Evolutionary conservation across 1,139 yeast genomes (phyloP), one percentile per base, ranked within the genome.

Genomic region (Nakaseomyces nivariensis): DNA sequence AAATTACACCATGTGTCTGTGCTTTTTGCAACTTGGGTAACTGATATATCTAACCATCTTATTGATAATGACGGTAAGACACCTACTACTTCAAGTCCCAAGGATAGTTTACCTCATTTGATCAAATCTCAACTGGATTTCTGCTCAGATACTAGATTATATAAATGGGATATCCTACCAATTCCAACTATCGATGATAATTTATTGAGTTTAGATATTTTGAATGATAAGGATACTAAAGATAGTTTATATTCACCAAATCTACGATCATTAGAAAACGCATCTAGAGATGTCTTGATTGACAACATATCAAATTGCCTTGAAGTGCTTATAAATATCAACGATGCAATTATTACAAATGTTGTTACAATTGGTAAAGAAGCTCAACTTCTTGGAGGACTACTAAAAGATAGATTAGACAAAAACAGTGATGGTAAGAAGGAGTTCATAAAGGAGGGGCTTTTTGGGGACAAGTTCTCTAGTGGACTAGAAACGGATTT

Each of bases 401-500:
- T 54, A 22, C 43, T 66, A 33, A 55, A 59, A 24, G 48, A 56
- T 13, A 54, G 61, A 17, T 37, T 61, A 8, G 52, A 54, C 5
- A 37, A 42, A 26, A 37, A 50, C 3, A 52, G 52, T 13, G 50
- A 49, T 24, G 51, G 49, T 4, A 56, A 55, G 11, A 56, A 58
- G 8, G 24, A 37, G 13, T 60, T 63, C 46, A 54, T 61, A 25
- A 55, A 56, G 29, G 62, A 60, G 3, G 52, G 64, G 1, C 49
- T 63, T 9, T 63, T 60, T 50, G 67, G 68, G 4, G 67, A 66
- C 2, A 64, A 63, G 47, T 52, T 54, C 6, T 67, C 67, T 49
- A 71, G 72, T 52, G 67, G 66, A 46, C 56, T 69, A 49, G 69
- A 71, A 47, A 68, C 68, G 38, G 87, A 84, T 63, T 68, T 90